Evolutionary conservation across 2,329 filamentous ascomycete species (phyloP).

Genomic region (Alternaria sp.): DNA sequence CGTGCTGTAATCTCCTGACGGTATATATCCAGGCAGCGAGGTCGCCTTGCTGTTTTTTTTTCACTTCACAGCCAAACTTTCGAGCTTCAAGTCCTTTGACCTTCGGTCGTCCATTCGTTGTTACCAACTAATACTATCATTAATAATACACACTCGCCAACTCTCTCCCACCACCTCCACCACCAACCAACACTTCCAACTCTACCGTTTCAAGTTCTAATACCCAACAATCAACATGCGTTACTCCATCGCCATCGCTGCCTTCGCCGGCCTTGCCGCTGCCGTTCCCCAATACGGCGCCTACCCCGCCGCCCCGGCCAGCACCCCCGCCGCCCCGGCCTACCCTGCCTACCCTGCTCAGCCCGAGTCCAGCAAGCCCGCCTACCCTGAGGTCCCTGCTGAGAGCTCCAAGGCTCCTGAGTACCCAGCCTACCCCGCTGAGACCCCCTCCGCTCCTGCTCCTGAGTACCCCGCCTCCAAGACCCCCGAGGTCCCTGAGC

Average conservation of each 20-base stretch:
- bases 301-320: slow-evolving; percentile 14
- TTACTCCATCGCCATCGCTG: slow-evolving; percentile 44
- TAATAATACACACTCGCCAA: slow-evolving; percentile 39
- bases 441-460: slow-evolving; percentile 5
- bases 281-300: slow-evolving; percentile 40
- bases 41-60: slow-evolving; percentile 28
- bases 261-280: slow-evolving; percentile 40
- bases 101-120: slow-evolving; percentile 52
- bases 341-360: slow-evolving; percentile 17
- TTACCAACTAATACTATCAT: slow-evolving; percentile 50
- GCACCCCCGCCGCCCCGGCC: slow-evolving; percentile 20
- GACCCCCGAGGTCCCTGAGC: slow-evolving; percentile 14
- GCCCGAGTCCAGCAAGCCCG: slow-evolving; percentile 9
- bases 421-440: slow-evolving; percentile 13
- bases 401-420: slow-evolving; percentile 5
- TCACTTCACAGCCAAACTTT: slow-evolving; percentile 47
- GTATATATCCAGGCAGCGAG: slow-evolving; percentile 43
- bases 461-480: slow-evolving; percentile 7
- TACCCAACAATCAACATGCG: slow-evolving; percentile 49
- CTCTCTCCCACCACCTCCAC: slow-evolving; percentile 19
- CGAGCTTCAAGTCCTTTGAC: slow-evolving; percentile 48
- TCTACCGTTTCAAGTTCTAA: slow-evolving; percentile 33
- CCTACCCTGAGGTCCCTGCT: slow-evolving; percentile 9
- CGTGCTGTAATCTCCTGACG: slow-evolving; percentile 46
- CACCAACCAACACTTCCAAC: slow-evolving; percentile 19